These are phyloP conservation scores for Linum usitatissimum DNA, from an alignment of 345 rosid genomes.

Conservation along the genomic window DNA sequence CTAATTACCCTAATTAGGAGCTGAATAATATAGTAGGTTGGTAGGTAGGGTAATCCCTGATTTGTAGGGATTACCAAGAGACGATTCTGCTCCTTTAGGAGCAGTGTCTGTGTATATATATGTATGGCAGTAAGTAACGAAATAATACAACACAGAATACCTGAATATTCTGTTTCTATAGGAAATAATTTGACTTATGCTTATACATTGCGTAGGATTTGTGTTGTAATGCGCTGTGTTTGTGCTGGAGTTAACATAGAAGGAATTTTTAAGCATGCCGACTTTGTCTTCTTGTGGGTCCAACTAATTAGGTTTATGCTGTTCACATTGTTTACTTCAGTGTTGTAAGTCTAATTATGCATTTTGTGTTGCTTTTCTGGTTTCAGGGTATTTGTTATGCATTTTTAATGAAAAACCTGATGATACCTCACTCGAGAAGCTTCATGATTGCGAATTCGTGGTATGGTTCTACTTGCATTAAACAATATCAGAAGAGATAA, in stretches of 20 bases:
- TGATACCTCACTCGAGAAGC: constrained; percentile 36
- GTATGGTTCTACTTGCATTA: constrained; percentile 32
- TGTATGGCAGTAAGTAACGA: too few relatives aligned
- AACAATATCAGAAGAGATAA: not conserved
- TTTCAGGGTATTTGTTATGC: constrained; percentile 73
- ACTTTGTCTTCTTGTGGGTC: not conserved
- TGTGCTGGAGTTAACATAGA: not conserved
- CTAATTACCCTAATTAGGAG: too few relatives aligned
- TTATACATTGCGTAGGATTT: not conserved
- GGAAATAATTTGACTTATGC: not conserved
- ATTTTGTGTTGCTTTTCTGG: constrained; percentile 14
- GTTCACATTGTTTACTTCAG: not conserved
- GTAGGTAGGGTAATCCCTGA: too few relatives aligned
- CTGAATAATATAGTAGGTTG: too few relatives aligned
- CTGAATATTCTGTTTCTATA: too few relatives aligned
- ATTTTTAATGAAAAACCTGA: constrained; percentile 65
- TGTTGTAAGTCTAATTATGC: too few relatives aligned
- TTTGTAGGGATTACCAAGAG: too few relatives aligned
- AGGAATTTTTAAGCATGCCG: not conserved
- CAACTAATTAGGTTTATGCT: not conserved
- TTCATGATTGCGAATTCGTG: constrained; percentile 60
- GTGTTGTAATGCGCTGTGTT: not conserved
- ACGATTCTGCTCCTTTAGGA: too few relatives aligned
- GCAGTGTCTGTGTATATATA: too few relatives aligned
- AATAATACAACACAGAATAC: too few relatives aligned